Conservation (phyloP, 1,139 yeast species). For the Yamadazyma dushanensis region DNA sequence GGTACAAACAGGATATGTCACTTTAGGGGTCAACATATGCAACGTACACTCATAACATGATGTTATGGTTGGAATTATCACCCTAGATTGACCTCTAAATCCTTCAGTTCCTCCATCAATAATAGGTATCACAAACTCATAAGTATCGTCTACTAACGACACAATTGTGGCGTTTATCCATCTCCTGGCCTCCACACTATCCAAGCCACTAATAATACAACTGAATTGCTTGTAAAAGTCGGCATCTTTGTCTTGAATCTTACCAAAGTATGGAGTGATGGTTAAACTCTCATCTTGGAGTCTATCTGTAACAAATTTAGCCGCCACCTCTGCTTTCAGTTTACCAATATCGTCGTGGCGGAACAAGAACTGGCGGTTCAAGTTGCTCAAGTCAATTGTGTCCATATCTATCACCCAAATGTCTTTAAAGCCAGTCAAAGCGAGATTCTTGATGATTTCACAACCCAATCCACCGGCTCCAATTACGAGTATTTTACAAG, state of each 20-base stretch:
- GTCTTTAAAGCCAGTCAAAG: slow-evolving; percentile 70
- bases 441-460: slow-evolving; percentile 83
- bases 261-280: slow-evolving; percentile 61
- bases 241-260: slow-evolving; percentile 68
- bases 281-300: slow-evolving; percentile 42
- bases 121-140: slow-evolving; percentile 64
- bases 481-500: slow-evolving; percentile 50
- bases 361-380: slow-evolving; percentile 88
- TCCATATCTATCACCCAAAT: slow-evolving; percentile 94
- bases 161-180: slow-evolving; percentile 85
- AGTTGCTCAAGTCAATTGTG: slow-evolving; percentile 84
- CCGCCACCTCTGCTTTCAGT: slow-evolving; percentile 81
- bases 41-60: slow-evolving; percentile 94
- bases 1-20: slow-evolving; percentile 88
- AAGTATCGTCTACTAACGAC: slow-evolving; percentile 54
- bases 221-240: slow-evolving; percentile 70
- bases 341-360: slow-evolving; percentile 71
- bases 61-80: slow-evolving; percentile 78
- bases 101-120: slow-evolving; percentile 98
- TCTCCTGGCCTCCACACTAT: slow-evolving; percentile 85
- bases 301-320: slow-evolving; percentile 52
- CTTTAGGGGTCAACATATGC: slow-evolving; percentile 68
- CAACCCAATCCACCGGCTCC: slow-evolving; percentile 99
- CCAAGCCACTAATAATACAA: slow-evolving; percentile 83
- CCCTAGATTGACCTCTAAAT: slow-evolving; percentile 87